phyloP scores from a whole-genome alignment of 345 rosid genomes.

The Cardamine chenopodiifolia region DNA sequence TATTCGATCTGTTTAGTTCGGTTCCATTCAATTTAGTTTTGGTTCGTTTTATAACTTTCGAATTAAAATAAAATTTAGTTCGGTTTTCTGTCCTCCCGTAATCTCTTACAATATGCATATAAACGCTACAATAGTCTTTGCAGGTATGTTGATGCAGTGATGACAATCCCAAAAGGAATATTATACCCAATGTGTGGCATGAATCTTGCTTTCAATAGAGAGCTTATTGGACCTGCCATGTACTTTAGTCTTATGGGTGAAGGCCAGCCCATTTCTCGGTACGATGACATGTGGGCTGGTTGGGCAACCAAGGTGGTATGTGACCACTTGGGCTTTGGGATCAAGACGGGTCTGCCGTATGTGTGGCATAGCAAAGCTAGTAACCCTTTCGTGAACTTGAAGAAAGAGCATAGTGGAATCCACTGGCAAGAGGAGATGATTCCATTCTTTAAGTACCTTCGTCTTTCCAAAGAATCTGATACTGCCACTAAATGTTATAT shows the following conservation, averaged over 20 bases:
- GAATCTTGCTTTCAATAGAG: conserved; percentile 82
- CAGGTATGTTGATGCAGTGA: conserved; percentile 80
- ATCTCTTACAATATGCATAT: neutral
- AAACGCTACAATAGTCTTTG: conserved; percentile 22
- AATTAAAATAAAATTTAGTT: no score
- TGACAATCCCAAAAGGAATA: conserved; percentile 85
- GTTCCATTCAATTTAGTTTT: no score
- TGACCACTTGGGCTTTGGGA: conserved; percentile 80
- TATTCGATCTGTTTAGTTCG: neutral
- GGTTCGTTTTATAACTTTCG: no score
- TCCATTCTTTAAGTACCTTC: conserved; percentile 69
- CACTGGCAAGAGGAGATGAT: conserved; percentile 93
- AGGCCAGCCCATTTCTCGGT: conserved; percentile 86
- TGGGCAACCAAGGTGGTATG: conserved; percentile 89
- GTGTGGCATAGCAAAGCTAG: conserved; percentile 91
- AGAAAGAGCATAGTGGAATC: conserved; percentile 79
- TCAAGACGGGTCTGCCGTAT: conserved; percentile 79
- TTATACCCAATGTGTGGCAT: conserved; percentile 95
- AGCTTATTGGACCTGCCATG: conserved; percentile 84
- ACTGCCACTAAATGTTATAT: conserved; percentile 75
- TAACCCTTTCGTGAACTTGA: conserved; percentile 83
- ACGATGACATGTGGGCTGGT: conserved; percentile 96
- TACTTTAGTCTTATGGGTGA: conserved; percentile 93
- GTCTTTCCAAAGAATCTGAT: conserved; percentile 69
- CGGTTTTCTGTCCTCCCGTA: neutral